Conservation (phyloP, 164 flowering plant species). For the Santalum album region DNA sequence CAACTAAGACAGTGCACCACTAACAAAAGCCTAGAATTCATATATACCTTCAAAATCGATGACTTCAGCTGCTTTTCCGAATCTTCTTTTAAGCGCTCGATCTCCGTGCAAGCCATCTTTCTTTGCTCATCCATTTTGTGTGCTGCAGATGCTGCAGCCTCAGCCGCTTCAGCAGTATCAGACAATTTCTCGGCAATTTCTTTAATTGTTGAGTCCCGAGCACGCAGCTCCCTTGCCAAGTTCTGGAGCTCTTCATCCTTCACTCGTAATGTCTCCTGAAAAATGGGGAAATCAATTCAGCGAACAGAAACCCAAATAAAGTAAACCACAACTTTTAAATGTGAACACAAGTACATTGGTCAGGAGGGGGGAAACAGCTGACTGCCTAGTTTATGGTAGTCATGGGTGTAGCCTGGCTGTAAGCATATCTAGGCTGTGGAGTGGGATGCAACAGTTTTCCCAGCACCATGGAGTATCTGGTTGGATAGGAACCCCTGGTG, state of each 20-base stretch:
- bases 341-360: no score
- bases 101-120: constrained; percentile 65
- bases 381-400: no score
- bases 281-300: not conserved
- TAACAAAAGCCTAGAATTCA: not conserved
- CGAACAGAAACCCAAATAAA: constrained; percentile 1
- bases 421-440: no score
- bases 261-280: constrained; percentile 81
- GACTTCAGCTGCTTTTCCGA: constrained; percentile 53
- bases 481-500: no score
- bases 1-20: no score
- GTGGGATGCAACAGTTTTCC: no score
- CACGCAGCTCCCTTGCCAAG: constrained; percentile 80
- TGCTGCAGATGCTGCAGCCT: constrained; percentile 94
- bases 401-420: no score
- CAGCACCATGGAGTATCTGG: no score
- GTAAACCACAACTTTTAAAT: not conserved
- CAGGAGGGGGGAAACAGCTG: no score
- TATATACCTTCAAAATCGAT: constrained; percentile 47
- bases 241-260: constrained; percentile 94
- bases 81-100: constrained; percentile 55
- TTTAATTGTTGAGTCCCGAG: constrained; percentile 84
- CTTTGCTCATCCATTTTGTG: constrained; percentile 90
- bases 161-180: constrained; percentile 96
- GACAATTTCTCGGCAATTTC: constrained; percentile 82